Base-by-base conservation (phyloP, 2,329 filamentous ascomycete species). In the Didymella sp. region DNA sequence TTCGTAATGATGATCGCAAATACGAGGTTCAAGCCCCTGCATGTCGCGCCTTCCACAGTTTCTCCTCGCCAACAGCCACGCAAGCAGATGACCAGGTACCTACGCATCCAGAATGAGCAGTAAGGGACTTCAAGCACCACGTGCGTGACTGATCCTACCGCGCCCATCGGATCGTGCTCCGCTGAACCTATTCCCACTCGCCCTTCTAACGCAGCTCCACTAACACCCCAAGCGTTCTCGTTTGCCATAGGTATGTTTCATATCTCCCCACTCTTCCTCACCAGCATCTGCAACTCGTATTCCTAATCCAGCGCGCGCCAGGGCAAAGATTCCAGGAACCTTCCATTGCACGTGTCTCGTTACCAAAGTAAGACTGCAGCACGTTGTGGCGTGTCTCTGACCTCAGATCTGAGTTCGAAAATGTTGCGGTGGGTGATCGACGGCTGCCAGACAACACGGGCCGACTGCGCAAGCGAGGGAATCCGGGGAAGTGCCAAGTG, bases 171-270 rank as follows among this genome's bases (percentile, higher is more conserved):
- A 13, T 24, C 7, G n/a, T 6, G 38, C 15, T 51, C 54, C 54
- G 54, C n/a, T 17, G 19, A 6, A 6, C 22, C 22, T 28, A 11
- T 21, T 22, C 37, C 11, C 33, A 47, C 48, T 52, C 54, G 48
- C 47, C 30, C 42, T 42, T 13, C 4, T 22, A 17, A 22, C 22
- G 21, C 9, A 35, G n/a, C 19, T 48, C 35, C 31, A 30, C 53
- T 42, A 56, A 35, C 17, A 35, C 28, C 17, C 24, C 35, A 24
- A 27, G 19, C 22, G 27, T 33, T 31, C 27, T 33, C 33, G 6
- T 46, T 13, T 22, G n/a, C n/a, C n/a, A n/a, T n/a, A n/a, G n/a
- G n/a, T n/a, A 21, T 17, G 53, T 56, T 56, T 56, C 53, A 47
- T n/a, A 15, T 56, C 7, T 43, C 22, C 48, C 40, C 19, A 51